Percentiles rank a stretch among this genome's conserved stretches.
Evolutionary conservation across 2,329 filamentous ascomycete genomes (phyloP).

Genomic region (Calonectria honghensis): DNA sequence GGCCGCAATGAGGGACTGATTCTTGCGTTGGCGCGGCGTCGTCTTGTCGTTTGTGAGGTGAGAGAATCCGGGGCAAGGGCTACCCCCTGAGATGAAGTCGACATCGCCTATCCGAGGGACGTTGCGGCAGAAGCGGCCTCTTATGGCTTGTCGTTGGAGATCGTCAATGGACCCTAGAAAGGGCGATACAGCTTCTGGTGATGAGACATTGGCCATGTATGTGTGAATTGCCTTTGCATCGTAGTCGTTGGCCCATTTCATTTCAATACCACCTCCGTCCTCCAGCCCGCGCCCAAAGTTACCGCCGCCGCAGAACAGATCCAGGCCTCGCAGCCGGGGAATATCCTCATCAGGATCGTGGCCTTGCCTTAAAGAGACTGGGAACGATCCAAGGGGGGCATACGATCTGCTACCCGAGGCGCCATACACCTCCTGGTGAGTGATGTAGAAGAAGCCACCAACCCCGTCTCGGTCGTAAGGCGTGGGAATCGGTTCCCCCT

Average conservation of each 20-base stretch:
- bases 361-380: conserved; percentile 70
- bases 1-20: conserved; percentile 85
- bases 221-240: conserved; percentile 79
- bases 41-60: conserved; percentile 74
- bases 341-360: conserved; percentile 66
- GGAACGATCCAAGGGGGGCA: conserved; percentile 62
- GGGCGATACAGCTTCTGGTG: conserved; percentile 66
- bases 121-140: conserved; percentile 65
- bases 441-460: conserved; percentile 80
- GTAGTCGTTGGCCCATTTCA: conserved; percentile 82
- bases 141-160: conserved; percentile 73
- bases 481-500: conserved; percentile 67
- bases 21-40: conserved; percentile 75
- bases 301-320: conserved; percentile 86
- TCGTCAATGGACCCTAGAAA: conserved; percentile 85
- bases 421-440: conserved; percentile 56
- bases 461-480: conserved; percentile 81
- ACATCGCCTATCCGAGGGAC: conserved; percentile 78
- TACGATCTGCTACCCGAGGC: conserved; percentile 39
- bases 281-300: conserved; percentile 86
- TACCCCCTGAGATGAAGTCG: conserved; percentile 82
- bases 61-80: conserved; percentile 87
- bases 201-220: conserved; percentile 79
- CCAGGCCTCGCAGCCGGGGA: conserved; percentile 75
- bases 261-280: conserved; percentile 79